Evolutionary conservation across 192 early-diverging fungal species (phyloP).

Genomic region (Glomus cerebriforme): DNA sequence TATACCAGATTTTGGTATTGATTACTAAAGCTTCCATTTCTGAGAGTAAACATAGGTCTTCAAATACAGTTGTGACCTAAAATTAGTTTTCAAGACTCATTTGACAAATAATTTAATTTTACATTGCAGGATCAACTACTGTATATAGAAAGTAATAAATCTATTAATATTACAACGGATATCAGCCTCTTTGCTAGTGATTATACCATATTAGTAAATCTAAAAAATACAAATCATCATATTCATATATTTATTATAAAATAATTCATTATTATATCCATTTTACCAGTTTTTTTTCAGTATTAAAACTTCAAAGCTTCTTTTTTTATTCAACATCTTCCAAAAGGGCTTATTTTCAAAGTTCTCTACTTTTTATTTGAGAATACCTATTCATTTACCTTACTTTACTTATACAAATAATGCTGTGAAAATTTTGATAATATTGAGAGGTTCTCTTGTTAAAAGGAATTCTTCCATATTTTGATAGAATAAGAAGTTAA

Average conservation of each 20-base stretch:
- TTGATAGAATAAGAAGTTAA: no score
- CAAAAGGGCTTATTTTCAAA: no score
- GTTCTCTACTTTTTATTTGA: background rate
- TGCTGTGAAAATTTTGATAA: background rate
- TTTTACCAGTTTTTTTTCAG: no score
- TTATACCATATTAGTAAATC: background rate
- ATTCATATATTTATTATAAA: no score
- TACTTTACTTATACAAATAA: background rate
- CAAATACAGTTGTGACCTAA: background rate
- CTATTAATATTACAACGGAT: background rate
- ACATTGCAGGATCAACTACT: conserved; percentile 7
- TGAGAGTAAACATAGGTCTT: conserved; percentile 15
- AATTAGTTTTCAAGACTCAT: background rate
- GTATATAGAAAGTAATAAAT: background rate
- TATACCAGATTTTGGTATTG: background rate
- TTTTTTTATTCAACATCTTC: no score
- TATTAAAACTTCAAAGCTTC: no score
- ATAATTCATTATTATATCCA: no score
- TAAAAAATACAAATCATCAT: background rate
- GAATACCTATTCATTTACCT: background rate
- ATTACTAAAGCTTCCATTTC: conserved; percentile 20
- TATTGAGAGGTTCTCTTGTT: no score
- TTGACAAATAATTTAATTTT: background rate
- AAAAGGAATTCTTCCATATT: no score
- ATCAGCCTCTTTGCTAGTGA: background rate